These are phyloP conservation scores for Pluteus cervinus DNA, from an alignment of 768 basidiomycete species.

Conservation along the genomic window DNA sequence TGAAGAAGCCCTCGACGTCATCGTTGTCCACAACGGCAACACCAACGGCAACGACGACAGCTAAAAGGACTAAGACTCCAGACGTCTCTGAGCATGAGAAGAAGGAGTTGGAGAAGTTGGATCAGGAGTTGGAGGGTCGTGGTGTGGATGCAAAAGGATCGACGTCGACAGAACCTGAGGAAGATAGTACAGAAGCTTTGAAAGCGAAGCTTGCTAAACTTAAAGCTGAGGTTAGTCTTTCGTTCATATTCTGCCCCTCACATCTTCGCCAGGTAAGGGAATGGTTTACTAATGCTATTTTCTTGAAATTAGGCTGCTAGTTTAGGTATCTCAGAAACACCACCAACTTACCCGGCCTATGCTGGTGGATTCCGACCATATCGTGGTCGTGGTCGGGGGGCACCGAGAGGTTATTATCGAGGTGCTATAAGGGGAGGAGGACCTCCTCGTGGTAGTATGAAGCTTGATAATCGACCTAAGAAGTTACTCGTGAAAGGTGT, in stretches of 20 bases:
- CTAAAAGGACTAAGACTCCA: conserved; percentile 14
- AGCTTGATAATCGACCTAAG: conserved; percentile 85
- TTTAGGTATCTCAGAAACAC: conserved; percentile 59
- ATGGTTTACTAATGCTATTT: background rate
- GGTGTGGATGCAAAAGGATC: too few species aligned
- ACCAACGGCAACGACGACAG: conserved; percentile 14
- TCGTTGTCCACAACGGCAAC: background rate
- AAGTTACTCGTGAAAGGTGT: conserved; percentile 72
- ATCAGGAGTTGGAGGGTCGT: conserved; percentile 79
- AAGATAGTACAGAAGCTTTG: conserved; percentile 55
- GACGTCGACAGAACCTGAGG: conserved; percentile 30
- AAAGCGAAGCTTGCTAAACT: conserved; percentile 72
- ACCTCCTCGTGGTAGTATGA: conserved; percentile 68
- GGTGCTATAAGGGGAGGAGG: conserved; percentile 57
- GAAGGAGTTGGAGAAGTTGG: conserved; percentile 61
- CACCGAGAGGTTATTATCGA: conserved; percentile 52
- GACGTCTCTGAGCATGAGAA: conserved; percentile 38
- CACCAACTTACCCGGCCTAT: conserved; percentile 30
- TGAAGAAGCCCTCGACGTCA: conserved; percentile 41
- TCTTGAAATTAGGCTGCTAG: conserved; percentile 60
- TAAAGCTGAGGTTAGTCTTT: conserved; percentile 62
- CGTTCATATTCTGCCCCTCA: too few species aligned
- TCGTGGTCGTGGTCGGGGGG: conserved; percentile 60
- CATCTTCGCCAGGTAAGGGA: too few species aligned
- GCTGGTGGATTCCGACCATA: conserved; percentile 75